Evolutionary conservation across 2,329 filamentous ascomycete genomes (phyloP), one percentile per base, ranked within the genome.

Genomic region (Aspergillus chevalieri): DNA sequence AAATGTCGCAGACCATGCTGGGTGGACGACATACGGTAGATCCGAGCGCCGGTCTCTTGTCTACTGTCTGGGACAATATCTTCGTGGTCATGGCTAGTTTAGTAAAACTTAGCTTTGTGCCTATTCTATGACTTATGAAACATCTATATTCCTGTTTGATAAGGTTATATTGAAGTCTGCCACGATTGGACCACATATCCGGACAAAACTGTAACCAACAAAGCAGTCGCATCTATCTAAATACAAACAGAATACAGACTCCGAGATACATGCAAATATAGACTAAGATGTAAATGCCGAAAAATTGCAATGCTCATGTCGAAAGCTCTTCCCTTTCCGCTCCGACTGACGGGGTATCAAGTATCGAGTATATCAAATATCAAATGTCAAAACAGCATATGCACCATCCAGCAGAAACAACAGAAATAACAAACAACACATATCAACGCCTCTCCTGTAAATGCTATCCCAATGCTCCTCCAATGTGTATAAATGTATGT

Each of bases 371-470:
- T 30, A 30, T 30, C 26, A 30, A 30, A 10, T 56, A 58, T 26
- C 50, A 58, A 38, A 43, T 33, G 17, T 7, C 3, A 24, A 24
- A 36, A 7, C 21, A 42, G 15, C 30, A 36, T 10, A 42, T 34
- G 47, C 52, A 51, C n/a, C 56, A 49, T 12, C 4, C 53, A 56
- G 17, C 49, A 59, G 22, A 44, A 44, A 44, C 42, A 52, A 30
- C 15, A 46, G 43, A 19, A 50, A 46, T 33, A 38, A 46, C 44
- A 19, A 50, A 46, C 39, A 38, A 34, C 38, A 26, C 47, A 15
- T 7, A 46, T 36, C 19, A 44, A 39, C 41, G 46, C 24, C 15
- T 19, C 8, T 41, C 38, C 38, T 21, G 26, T 30, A 41, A 38
- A 24, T 28, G 30, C 28, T 22, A 41, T 50, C 21, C 36, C 47